phyloP scores from a whole-genome alignment of 805 yeast species.

The Metschnikowia vanudenii region DNA sequence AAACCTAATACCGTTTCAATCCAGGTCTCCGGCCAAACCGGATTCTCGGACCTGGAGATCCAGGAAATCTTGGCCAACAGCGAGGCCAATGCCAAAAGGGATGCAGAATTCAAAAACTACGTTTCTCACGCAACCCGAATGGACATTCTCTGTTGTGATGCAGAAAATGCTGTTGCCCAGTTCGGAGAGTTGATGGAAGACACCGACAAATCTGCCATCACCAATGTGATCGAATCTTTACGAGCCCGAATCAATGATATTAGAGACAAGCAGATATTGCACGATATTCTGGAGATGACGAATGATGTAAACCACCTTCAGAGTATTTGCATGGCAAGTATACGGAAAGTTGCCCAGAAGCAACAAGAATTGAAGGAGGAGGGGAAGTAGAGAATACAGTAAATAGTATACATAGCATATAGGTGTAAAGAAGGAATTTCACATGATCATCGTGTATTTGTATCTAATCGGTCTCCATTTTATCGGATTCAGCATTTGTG shows the following conservation, averaged over 20 bases:
- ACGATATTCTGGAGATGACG: constrained; percentile 33
- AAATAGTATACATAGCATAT: background rate
- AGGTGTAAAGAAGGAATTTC: background rate
- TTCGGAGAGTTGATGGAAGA: constrained; percentile 50
- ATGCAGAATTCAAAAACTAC: constrained; percentile 56
- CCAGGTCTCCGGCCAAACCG: constrained; percentile 49
- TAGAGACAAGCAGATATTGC: constrained; percentile 29
- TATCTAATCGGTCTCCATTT: constrained; percentile 42
- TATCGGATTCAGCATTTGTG: constrained; percentile 24
- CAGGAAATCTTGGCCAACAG: constrained; percentile 64
- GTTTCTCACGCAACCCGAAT: constrained; percentile 76
- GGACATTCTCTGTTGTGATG: constrained; percentile 79
- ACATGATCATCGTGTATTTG: constrained; percentile 6
- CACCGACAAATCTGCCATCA: constrained; percentile 45
- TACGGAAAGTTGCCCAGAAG: constrained; percentile 38
- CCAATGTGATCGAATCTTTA: constrained; percentile 20
- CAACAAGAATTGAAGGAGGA: constrained; percentile 22
- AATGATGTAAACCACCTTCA: constrained; percentile 40
- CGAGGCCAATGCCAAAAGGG: constrained; percentile 57
- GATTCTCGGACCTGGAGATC: constrained; percentile 68
- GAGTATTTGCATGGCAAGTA: constrained; percentile 36
- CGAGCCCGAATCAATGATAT: constrained; percentile 34
- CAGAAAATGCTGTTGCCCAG: constrained; percentile 80
- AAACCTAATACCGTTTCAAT: constrained; percentile 53
- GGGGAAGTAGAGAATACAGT: background rate